Base-by-base conservation (phyloP, 2,329 filamentous ascomycete species). In the Lanzia echinophila region DNA sequence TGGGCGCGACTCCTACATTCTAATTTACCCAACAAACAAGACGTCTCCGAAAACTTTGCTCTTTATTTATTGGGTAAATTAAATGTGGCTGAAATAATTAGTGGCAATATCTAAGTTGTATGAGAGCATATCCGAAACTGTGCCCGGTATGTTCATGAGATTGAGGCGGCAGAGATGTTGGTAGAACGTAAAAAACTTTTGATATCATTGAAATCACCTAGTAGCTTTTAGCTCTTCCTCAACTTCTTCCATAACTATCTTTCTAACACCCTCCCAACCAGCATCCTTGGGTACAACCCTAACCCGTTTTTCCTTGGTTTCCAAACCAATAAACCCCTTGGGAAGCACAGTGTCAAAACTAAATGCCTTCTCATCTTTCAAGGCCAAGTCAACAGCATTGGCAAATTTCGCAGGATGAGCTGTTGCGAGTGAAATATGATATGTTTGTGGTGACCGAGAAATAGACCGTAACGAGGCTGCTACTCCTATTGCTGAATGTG, bases 351-450 rank as follows among this genome's bases (percentile, higher is more conserved):
- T 81, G 39, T 81, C 76, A 67, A 96, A 96, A 62, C 82, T 78
- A 64, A 95, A 96, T 1, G 79, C 83, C n/a, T 78, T 69, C 67
- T 88, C 78, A 8, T 79, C 79, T 59, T 83, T 79, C 56, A 97
- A 75, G 0, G 92, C 90, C 46, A 87, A 69, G 62, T 91, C 86
- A 1, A 99, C 92, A 0, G 91, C 91, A 32, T 82, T 82, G 0
- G 87, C 84, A 67, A 99, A 99, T 71, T 99, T 99, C 58, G 92
- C 94, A 0, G 94, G 92, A 71, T 99, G 94, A 2, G 94, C 94
- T 2, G 94, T 99, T 1, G 91, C 88, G 2, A 99, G 81, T 1
- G 90, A 84, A 64, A 99, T 87, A 69, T 95, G 76, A 50, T 84
- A 72, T 15, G 74, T 73, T 2, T 71, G 68, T 42, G 75, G 68